Base-by-base conservation (phyloP, 805 yeast species). In the Saturnispora galanensis region DNA sequence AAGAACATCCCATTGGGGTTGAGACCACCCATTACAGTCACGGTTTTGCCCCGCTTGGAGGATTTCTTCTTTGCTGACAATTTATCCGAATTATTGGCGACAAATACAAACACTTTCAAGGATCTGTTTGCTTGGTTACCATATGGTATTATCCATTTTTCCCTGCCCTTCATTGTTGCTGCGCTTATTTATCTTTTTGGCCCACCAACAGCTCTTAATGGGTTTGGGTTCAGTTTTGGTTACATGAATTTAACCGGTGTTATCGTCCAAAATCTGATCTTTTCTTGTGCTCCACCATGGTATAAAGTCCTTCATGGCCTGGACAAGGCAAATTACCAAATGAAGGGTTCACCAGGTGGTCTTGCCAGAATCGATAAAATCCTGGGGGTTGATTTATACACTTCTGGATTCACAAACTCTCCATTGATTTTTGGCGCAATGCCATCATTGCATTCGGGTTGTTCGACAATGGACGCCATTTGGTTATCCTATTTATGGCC, bases 241-340 rank as follows among this genome's bases (percentile, higher is more conserved):
- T 87, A 84, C 68, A 84, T 88, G 90, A 93, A 90, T 64, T 63
- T 89, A 51, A 61, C 78, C 42, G 97, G 97, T 37, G 97, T 90
- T 30, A 56, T 83, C 31, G 75, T 77, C 45, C 97, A 93, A 66
- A 73, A 87, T 52, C 45, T 59, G 26, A 50, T 80, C 5, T 87
- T 86, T 60, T 96, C 98, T 5, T 85, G 93, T 41, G 97, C 97
- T 44, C 95, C 98, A 11, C 98, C 98, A 15, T 90, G 98, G 98
- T 90, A 90, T 61, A 84, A 85, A 56, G 77, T 77, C 47, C 62
- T 81, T 40, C 81, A 90, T 59, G 96, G 96, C 1, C 71, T 89
- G 48, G 81, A 77, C 44, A 93, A 96, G 29, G 97, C 97, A 2
- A 78, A 87, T 64, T 90, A 90, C 63, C 69, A 81, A 44, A 88